phyloP scores from a whole-genome alignment of 2,329 filamentous ascomycete genomes.

The Reticulascus tulasneorum region DNA sequence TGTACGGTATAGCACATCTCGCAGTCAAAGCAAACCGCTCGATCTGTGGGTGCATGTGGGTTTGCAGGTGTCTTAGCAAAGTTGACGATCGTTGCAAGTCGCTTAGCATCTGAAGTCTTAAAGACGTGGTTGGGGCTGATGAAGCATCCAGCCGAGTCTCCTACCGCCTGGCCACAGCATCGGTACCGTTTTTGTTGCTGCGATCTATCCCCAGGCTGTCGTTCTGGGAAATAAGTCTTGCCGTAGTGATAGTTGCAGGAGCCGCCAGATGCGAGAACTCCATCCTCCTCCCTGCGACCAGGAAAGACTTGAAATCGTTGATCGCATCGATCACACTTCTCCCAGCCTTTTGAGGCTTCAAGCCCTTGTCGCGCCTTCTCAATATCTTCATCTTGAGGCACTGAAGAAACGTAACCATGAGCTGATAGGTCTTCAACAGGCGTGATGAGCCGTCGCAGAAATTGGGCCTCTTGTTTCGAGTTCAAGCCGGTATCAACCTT shows the following conservation, averaged over 20 bases:
- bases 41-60: slow-evolving; percentile 40
- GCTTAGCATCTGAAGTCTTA: slow-evolving; percentile 72
- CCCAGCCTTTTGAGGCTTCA: slow-evolving; percentile 68
- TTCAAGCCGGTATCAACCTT: slow-evolving; percentile 67
- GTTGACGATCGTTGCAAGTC: slow-evolving; percentile 73
- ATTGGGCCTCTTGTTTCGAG: slow-evolving; percentile 60
- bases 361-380: slow-evolving; percentile 62
- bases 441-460: slow-evolving; percentile 61
- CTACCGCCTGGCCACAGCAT: slow-evolving; percentile 75
- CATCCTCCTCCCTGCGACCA: slow-evolving; percentile 73
- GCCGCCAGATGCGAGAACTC: slow-evolving; percentile 71
- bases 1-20: slow-evolving; percentile 95
- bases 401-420: slow-evolving; percentile 69
- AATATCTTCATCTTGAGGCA: slow-evolving; percentile 65
- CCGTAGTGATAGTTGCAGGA: slow-evolving; percentile 79
- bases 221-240: slow-evolving; percentile 57
- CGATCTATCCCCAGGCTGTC: slow-evolving; percentile 52
- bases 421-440: slow-evolving; percentile 59
- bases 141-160: slow-evolving; percentile 71
- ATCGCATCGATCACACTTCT: slow-evolving; percentile 82
- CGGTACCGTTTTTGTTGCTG: slow-evolving; percentile 60
- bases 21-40: slow-evolving; percentile 84
- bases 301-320: slow-evolving; percentile 90
- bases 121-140: slow-evolving; percentile 75
- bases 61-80: slow-evolving; percentile 76